Evolutionary conservation across 345 rosid species (phyloP), one percentile per base, ranked within the genome.

Genomic region (Isatis tinctoria): DNA sequence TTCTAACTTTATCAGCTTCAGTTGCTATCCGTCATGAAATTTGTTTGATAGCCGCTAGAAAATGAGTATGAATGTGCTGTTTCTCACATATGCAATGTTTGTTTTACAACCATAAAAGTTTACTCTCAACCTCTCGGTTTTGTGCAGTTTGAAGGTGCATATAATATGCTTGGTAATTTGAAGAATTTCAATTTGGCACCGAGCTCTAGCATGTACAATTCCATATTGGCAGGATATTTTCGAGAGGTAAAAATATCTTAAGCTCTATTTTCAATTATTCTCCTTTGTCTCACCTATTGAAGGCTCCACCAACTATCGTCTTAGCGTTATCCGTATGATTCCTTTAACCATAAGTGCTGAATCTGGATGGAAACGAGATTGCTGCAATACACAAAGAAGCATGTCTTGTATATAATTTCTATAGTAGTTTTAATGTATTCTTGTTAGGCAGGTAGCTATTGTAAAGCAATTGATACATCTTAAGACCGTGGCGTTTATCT

Each of bases 131-230:
- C 49, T 53, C 24, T 72, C 18, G 26, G 20, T 5, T 75, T 33
- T 11, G 39, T 81, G 75, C 88, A 93, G 97, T 91, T 87, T 76
- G 75, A 73, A 36, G 86, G 89, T 83, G 97, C 99, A 71, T 87
- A 85, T 81, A 74, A 61, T 30, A 78, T 95, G 87, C 91, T 95
- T 35, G 74, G 76, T 60, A 87, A 82, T 82, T 36, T 87, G 83
- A 84, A 82, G 91, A 83, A 88, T 67, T 73, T 82, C 65, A 79
- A 83, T 65, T 53, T 91, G 82, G 59, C 39, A 24, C 97, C 90
- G 10, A 83, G 83, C 41, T 54, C 85, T 70, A 56, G 62, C 85
- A 87, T 95, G 87, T 95, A 84, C 81, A 95, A 95, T 57, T 70
- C 84, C 62, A 86, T 95, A 73, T 76, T 95, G 87, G 88, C 69